Evolutionary conservation across 2,329 filamentous ascomycete species (phyloP), one percentile per base, ranked within the genome.

Genomic region (Fusarium oxysporum): DNA sequence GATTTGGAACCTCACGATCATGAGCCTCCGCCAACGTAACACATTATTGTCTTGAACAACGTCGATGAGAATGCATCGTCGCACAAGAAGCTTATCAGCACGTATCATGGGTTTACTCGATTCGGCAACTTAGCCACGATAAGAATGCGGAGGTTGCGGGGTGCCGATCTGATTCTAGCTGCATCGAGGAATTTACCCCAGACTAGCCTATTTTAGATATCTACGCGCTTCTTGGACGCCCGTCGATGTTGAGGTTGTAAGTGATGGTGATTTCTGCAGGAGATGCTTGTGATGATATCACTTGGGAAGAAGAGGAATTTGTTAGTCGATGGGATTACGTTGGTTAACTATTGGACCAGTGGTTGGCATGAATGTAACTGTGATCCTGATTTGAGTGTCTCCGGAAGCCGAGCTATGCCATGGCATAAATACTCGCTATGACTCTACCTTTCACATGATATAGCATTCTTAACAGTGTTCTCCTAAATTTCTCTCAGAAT

Each of bases 121-220:
- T 77, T 9, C 13, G 73, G 77, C 51, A 78, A 77, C 33, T 65
- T 78, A 78, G 55, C 75, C 77, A 77, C 76, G 62, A 69, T 72
- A 73, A 73, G 50, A n/a, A 32, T 33, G 25, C 25, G 38, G 56
- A 50, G 32, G 43, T 68, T 47, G 58, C 33, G 65, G 58, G 65
- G 65, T 69, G 51, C 55, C 61, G 54, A 62, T 63, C 57, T 57
- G 8, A 25, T 28, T 48, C 37, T 54, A 56, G 54, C 41, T 41
- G 21, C 38, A 44, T 63, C 28, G 25, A 19, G 25, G 3, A 3
- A 35, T 59, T 35, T 59, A 58, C 53, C 69, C 33, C 19, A 40
- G 50, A 40, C 74, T 76, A 76, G 54, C 74, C 62, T 41, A 23
- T 37, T 74, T 0, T 30, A 37, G 74, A 54, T n/a, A 74, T 37